These are phyloP conservation scores for Pseudogymnoascus sp. DNA, from an alignment of 2,329 filamentous ascomycete genomes.

Conservation along the genomic window DNA sequence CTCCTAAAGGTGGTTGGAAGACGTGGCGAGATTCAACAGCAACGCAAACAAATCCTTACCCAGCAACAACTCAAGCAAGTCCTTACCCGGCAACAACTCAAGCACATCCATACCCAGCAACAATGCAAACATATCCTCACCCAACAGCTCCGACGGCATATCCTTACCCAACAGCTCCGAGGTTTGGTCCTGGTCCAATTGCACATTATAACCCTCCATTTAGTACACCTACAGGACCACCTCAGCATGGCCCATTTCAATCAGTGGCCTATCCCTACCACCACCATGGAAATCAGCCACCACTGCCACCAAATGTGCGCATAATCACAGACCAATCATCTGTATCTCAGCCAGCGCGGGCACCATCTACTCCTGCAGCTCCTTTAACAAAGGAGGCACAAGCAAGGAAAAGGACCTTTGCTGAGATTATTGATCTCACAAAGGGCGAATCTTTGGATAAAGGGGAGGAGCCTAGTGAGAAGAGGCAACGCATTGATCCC, in stretches of 20 bases:
- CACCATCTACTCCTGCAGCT: neutral
- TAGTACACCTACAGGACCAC: neutral
- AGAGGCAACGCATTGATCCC: neutral
- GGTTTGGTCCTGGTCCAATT: neutral
- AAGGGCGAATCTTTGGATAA: slow-evolving; percentile 6
- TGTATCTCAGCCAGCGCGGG: neutral
- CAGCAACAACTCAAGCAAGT: neutral
- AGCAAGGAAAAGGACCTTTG: slow-evolving; percentile 11
- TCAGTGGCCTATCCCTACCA: neutral
- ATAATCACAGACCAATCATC: neutral
- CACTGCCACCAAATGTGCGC: neutral
- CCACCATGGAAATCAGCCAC: neutral
- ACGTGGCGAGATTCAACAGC: neutral
- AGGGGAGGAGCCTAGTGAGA: neutral
- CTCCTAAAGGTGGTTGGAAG: neutral
- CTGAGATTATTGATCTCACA: slow-evolving; percentile 13
- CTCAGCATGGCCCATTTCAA: neutral
- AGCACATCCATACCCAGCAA: neutral
- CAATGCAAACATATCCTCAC: neutral
- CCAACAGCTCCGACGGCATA: neutral
- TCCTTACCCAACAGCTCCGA: neutral
- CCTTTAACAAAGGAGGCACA: slow-evolving; percentile 9
- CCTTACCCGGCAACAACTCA: neutral
- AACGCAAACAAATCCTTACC: neutral
- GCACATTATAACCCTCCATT: neutral